phyloP scores from a whole-genome alignment of 257 asterid genomes.

The Solanum ahanhuiri region DNA sequence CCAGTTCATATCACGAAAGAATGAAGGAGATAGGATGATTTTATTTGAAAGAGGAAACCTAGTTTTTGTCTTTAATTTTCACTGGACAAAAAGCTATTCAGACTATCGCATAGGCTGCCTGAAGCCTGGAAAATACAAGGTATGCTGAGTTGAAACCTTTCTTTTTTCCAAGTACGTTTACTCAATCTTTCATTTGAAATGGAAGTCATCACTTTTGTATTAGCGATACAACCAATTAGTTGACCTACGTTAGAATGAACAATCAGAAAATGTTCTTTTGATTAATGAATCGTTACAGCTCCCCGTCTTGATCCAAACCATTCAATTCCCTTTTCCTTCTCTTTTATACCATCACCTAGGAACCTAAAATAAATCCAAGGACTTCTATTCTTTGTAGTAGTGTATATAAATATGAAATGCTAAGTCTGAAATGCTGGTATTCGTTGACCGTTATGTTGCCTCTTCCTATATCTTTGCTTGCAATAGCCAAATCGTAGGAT shows the following conservation, averaged over 20 bases:
- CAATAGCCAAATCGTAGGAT: neutral
- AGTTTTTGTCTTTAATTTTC: slow-evolving; percentile 86
- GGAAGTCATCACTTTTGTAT: neutral
- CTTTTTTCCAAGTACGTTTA: neutral
- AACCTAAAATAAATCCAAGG: neutral
- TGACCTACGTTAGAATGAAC: neutral
- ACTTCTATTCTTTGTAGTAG: neutral
- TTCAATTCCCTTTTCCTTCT: neutral
- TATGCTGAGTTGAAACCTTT: slow-evolving; percentile 4
- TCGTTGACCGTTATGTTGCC: neutral
- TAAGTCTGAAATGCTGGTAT: neutral
- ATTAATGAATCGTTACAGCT: neutral
- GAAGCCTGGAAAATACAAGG: slow-evolving; percentile 94
- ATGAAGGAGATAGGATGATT: slow-evolving; percentile 70
- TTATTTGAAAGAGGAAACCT: slow-evolving; percentile 80
- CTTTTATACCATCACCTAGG: neutral
- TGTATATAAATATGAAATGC: neutral
- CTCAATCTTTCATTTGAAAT: neutral
- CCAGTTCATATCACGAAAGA: slow-evolving; percentile 73
- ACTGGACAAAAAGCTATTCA: slow-evolving; percentile 73
- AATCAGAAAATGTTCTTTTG: neutral
- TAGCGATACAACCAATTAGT: neutral
- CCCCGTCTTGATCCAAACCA: neutral
- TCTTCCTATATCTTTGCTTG: neutral
- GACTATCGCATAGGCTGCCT: slow-evolving; percentile 82